A percentile compares a stretch with the other conserved stretches of the same genome.
Conservation (phyloP, 257 asterid species). For the Hygrophila difformis region DNA sequence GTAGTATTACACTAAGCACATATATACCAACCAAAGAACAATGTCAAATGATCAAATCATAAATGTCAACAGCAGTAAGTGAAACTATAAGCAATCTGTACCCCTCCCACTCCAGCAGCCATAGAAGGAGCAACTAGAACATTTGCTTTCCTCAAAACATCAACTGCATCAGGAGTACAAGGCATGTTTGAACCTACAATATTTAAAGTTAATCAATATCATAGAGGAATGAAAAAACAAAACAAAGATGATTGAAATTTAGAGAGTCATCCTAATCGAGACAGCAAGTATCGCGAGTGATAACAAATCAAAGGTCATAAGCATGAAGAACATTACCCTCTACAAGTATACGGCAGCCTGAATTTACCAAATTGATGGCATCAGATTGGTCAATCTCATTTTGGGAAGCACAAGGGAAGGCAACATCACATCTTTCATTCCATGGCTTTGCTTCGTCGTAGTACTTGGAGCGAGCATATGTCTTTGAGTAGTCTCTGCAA, state of each 20-base stretch:
- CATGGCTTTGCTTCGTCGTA: constrained; percentile 92
- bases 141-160: constrained; percentile 73
- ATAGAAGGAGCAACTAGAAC: constrained; percentile 87
- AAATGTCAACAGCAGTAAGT: constrained; percentile 1
- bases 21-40: not conserved
- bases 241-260: too few relatives aligned
- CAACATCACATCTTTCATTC: constrained; percentile 93
- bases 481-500: constrained; percentile 91
- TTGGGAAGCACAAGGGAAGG: constrained; percentile 93
- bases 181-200: constrained; percentile 92
- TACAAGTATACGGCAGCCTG: constrained; percentile 82
- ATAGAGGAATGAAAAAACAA: constrained; percentile 1
- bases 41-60: too few relatives aligned
- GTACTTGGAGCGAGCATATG: constrained; percentile 93
- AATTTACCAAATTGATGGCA: constrained; percentile 78
- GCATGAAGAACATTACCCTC: constrained; percentile 52
- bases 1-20: not conserved
- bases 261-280: not conserved
- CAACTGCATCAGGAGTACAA: constrained; percentile 88
- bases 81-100: constrained; percentile 19
- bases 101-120: constrained; percentile 99
- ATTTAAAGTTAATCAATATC: constrained; percentile 6
- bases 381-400: constrained; percentile 91
- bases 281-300: not conserved
- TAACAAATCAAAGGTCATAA: constrained; percentile 7